phyloP scores from a whole-genome alignment of 768 basidiomycete species.

The Tulasnella sp. region DNA sequence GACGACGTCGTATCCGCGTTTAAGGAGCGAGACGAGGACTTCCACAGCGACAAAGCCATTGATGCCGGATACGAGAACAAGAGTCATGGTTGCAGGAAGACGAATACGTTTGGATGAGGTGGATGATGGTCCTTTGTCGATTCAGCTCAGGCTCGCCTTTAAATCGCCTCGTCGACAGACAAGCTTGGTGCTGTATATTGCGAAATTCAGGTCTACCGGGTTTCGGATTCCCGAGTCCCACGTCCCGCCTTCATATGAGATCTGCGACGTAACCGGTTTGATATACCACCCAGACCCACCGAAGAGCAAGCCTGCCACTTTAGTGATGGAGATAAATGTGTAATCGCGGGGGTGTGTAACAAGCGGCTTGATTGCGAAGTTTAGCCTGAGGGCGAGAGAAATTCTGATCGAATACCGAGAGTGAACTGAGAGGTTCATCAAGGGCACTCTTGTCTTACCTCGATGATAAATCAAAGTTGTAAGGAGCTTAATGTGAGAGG shows the following conservation, averaged over 20 bases:
- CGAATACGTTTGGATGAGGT: not conserved
- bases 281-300: not conserved
- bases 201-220: not conserved
- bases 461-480: not conserved
- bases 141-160: not conserved
- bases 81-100: not conserved
- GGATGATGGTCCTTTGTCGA: not conserved
- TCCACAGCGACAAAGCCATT: slow-evolving; percentile 57
- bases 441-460: not conserved
- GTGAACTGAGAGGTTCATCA: not conserved
- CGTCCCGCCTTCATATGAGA: not conserved
- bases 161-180: not conserved
- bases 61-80: slow-evolving; percentile 49
- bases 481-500: not conserved
- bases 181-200: not conserved
- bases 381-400: not conserved
- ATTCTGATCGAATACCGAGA: not conserved
- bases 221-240: not conserved
- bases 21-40: slow-evolving; percentile 51
- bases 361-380: not conserved
- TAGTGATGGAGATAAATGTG: not conserved
- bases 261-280: not conserved
- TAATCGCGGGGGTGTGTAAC: not conserved
- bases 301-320: not conserved
- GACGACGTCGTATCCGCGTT: slow-evolving; percentile 29